Evolutionary conservation across 768 basidiomycete genomes (phyloP).

Genomic region (Mycena galopus): DNA sequence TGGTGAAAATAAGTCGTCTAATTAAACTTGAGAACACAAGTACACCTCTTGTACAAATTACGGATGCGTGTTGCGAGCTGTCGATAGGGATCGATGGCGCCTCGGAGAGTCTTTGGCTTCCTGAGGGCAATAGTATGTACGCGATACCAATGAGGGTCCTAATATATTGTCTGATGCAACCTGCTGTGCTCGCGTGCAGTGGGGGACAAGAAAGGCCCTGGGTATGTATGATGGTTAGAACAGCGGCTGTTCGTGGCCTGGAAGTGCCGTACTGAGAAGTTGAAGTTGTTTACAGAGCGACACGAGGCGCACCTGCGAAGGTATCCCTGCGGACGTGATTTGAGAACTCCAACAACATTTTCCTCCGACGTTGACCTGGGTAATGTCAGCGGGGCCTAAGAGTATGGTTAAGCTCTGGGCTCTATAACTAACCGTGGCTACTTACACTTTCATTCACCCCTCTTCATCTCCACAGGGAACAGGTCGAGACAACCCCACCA

Average conservation of each 20-base stretch:
- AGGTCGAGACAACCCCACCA: not conserved
- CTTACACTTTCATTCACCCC: not conserved
- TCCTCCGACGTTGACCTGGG: constrained; percentile 4
- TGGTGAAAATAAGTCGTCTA: no score
- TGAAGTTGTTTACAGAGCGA: constrained; percentile 5
- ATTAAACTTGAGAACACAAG: no score
- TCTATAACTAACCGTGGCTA: not conserved
- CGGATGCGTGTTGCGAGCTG: not conserved
- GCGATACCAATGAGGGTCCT: not conserved
- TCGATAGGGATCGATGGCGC: constrained; percentile 11
- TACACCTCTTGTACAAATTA: no score
- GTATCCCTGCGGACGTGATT: constrained; percentile 7
- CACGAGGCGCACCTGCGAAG: constrained; percentile 1
- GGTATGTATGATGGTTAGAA: not conserved
- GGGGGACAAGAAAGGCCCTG: constrained; percentile 19
- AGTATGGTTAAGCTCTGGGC: constrained; percentile 12
- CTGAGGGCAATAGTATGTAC: not conserved
- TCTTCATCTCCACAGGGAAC: not conserved
- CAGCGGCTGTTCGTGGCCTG: constrained; percentile 17
- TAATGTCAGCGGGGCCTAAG: not conserved
- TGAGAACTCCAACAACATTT: not conserved
- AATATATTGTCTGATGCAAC: constrained; percentile 29
- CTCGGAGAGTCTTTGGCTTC: not conserved
- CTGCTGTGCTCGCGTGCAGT: constrained; percentile 13
- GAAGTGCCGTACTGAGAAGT: constrained; percentile 27